These are phyloP conservation scores for Leccinum longicurvipes DNA, from an alignment of 768 basidiomycete species.

Conservation along the genomic window DNA sequence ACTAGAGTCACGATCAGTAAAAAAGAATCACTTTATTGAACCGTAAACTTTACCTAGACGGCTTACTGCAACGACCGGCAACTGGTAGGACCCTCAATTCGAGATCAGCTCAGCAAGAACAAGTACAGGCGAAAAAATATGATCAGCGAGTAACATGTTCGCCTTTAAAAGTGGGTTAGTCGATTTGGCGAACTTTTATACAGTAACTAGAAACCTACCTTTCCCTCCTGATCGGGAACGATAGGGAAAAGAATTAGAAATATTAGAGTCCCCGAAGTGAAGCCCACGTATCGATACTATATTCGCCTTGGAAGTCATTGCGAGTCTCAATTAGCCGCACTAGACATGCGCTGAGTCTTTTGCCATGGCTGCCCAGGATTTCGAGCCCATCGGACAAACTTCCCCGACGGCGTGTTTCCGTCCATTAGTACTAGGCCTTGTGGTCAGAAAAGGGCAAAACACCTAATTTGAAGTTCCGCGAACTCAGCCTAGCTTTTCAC, in stretches of 20 bases:
- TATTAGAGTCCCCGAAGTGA: neutral
- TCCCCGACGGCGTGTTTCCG: too few species aligned
- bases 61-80: conserved; percentile 39
- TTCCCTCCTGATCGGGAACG: conserved; percentile 46
- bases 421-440: too few species aligned
- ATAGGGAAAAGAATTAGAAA: neutral
- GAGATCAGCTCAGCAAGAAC: conserved; percentile 63
- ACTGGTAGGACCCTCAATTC: conserved; percentile 52
- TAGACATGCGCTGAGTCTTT: conserved; percentile 42
- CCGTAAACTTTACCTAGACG: neutral
- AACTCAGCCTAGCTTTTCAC: neutral
- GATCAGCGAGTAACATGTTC: conserved; percentile 68
- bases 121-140: conserved; percentile 67
- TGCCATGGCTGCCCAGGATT: conserved; percentile 48
- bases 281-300: neutral
- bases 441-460: too few species aligned
- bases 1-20: conserved; percentile 36
- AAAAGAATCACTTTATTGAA: neutral
- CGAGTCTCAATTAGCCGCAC: conserved; percentile 54
- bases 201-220: conserved; percentile 38
- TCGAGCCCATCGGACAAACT: conserved; percentile 51
- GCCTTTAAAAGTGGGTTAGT: conserved; percentile 39
- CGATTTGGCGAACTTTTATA: conserved; percentile 1
- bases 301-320: conserved; percentile 56
- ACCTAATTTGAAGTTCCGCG: conserved; percentile 26